A percentile compares a stretch with the other conserved stretches of the same genome.
phyloP scores from a whole-genome alignment of 1,139 yeast genomes.

The Debaryomyces sp. region DNA sequence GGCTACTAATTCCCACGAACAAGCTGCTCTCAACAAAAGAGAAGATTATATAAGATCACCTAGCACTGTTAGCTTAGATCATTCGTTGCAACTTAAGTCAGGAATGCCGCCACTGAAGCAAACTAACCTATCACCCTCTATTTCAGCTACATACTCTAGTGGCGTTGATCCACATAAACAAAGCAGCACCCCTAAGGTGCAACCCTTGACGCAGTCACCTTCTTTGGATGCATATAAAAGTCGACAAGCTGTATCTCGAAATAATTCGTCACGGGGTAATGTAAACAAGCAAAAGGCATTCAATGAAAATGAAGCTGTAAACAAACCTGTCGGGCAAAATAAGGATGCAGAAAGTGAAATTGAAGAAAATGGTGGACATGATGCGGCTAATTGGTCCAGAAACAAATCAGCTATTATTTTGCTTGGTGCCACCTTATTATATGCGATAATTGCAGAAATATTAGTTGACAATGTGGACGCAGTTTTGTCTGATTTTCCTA shows the following conservation, averaged over 20 bases:
- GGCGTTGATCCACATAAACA: constrained; percentile 8
- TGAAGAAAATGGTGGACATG: constrained; percentile 71
- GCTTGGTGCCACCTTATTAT: constrained; percentile 79
- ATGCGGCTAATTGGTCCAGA: constrained; percentile 97
- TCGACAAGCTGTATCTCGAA: constrained; percentile 8
- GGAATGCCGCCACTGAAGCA: constrained; percentile 6
- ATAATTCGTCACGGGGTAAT: not conserved
- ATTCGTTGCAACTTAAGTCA: constrained; percentile 13
- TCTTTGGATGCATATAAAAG: constrained; percentile 24
- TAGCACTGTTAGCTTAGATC: constrained; percentile 35
- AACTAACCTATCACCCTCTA: constrained; percentile 10
- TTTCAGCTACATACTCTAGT: constrained; percentile 1
- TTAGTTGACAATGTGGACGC: constrained; percentile 92
- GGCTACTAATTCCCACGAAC: constrained; percentile 61
- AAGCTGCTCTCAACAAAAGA: constrained; percentile 18
- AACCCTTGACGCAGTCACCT: constrained; percentile 18
- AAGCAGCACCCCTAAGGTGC: constrained; percentile 7
- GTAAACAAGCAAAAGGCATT: not conserved
- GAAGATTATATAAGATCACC: constrained; percentile 34
- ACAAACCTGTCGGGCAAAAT: not conserved
- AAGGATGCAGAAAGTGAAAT: constrained; percentile 27
- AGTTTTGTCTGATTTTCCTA: constrained; percentile 73
- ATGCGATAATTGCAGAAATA: constrained; percentile 94
- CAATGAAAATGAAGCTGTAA: not conserved
- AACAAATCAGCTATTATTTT: constrained; percentile 83